phyloP scores from a whole-genome alignment of 305 asterid species.

The Solanum hybrid region DNA sequence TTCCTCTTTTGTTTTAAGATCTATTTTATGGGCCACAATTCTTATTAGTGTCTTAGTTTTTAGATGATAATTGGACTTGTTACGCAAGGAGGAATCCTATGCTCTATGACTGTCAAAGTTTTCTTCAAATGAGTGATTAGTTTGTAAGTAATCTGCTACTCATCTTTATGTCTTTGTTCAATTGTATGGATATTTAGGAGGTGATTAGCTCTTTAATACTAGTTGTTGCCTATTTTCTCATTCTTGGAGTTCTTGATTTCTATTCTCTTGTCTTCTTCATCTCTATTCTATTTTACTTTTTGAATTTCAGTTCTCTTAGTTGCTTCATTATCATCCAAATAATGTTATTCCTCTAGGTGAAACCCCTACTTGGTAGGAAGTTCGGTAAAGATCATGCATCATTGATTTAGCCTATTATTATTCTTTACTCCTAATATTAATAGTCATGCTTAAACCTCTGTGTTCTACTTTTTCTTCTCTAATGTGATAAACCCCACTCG shows the following conservation, averaged over 20 bases:
- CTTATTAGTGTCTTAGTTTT: neutral
- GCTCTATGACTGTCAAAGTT: neutral
- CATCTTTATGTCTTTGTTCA: neutral
- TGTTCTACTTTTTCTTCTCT: neutral
- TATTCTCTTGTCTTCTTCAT: neutral
- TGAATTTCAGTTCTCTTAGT: neutral
- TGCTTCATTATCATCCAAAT: neutral
- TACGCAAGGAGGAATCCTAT: neutral
- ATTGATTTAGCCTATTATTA: neutral
- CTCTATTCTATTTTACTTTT: neutral
- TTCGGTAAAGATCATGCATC: neutral
- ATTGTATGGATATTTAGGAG: neutral
- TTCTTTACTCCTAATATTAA: neutral
- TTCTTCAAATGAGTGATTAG: neutral
- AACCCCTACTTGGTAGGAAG: neutral
- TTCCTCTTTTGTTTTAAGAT: neutral
- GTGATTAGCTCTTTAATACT: neutral
- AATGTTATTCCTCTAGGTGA: neutral
- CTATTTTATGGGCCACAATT: neutral
- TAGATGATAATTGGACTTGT: neutral
- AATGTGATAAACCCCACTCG: neutral
- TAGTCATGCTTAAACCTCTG: neutral
- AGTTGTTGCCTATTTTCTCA: neutral
- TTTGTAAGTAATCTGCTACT: neutral
- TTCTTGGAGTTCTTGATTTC: neutral